These are phyloP conservation scores for Pyricularia grisea DNA, from an alignment of 2,329 filamentous ascomycete genomes.

Conservation along the genomic window DNA sequence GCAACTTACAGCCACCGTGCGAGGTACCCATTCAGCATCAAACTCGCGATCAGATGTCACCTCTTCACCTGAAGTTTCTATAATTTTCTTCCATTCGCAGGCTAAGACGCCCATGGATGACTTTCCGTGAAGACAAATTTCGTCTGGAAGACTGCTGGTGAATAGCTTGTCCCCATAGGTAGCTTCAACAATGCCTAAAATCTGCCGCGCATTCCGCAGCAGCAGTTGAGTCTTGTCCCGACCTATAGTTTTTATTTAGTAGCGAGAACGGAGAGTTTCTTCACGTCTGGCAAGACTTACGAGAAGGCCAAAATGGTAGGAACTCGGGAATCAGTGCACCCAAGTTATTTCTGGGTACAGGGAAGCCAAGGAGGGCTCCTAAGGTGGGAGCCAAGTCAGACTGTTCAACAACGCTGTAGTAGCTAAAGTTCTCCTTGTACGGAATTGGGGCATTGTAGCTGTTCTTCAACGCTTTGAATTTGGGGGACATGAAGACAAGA, in stretches of 20 bases:
- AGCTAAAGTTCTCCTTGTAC: slow-evolving; percentile 64
- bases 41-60: slow-evolving; percentile 13
- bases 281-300: slow-evolving; percentile 27
- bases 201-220: slow-evolving; percentile 69
- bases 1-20: slow-evolving; percentile 30
- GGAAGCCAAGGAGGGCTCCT: slow-evolving; percentile 77
- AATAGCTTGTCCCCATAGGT: slow-evolving; percentile 50
- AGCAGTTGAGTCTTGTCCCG: slow-evolving; percentile 56
- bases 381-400: slow-evolving; percentile 89
- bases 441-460: slow-evolving; percentile 20
- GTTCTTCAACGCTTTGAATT: slow-evolving; percentile 50
- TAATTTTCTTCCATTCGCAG: slow-evolving; percentile 55
- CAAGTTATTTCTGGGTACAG: slow-evolving; percentile 80
- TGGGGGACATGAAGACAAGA: slow-evolving; percentile 82
- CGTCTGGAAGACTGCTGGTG: slow-evolving; percentile 15
- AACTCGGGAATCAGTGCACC: slow-evolving; percentile 78
- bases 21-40: slow-evolving; percentile 28
- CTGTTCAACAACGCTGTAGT: slow-evolving; percentile 80
- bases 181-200: slow-evolving; percentile 65
- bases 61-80: slow-evolving; percentile 6
- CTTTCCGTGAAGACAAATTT: slow-evolving; percentile 23
- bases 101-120: slow-evolving; percentile 48
- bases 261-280: background rate
- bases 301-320: slow-evolving; percentile 62
- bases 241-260: slow-evolving; percentile 20